Evolutionary conservation across 169 alveolate species (phyloP), one percentile per base, ranked within the genome.

Genomic region (Amoebophrya sp.): DNA sequence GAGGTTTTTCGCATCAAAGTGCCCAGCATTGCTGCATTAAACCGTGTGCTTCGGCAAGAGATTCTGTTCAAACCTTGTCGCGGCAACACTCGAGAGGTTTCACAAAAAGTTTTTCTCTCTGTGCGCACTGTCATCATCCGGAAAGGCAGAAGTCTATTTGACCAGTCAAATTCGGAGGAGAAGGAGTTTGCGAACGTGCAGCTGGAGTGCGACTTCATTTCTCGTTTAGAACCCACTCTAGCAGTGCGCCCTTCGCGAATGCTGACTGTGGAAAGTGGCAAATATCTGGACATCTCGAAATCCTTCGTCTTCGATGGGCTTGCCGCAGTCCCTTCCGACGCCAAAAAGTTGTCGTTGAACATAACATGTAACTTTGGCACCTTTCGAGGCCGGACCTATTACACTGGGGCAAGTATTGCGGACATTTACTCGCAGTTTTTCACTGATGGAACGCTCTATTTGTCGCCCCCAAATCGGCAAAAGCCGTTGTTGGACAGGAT

Each of bases 191-290:
- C 18, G n/a, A 6, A 1, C 83, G 83, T 65, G 33, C 83, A 65
- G 26, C 83, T 65, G 83, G 83, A 65, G 2, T 65, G 83, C 83
- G 83, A 65, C 83, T 65, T 65, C 83, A 65, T 65, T 36, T 29
- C 83, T 12, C 83, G 83, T 1, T 18, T 65, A 26, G 83, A 65
- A 36, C 83, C 83, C 36, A 65, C 83, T 12, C 83, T 65, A 6
- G 12, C 83, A 6, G 83, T 65, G 39, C 83, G 83, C 36, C 18
- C 83, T 0, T 6, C 33, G 2, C 18, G n/a, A 18, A 65, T 65
- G 83, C 83, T 65, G 12, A 36, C 83, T 10, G 26, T 65, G 2
- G 83, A 65, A 36, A 26, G 39, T 18, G 83, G 83, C 3, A 1
- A 65, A 36, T 6, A 29, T 29, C 1, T 65, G 2, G 83, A 65